A percentile compares a stretch with the other conserved stretches of the same genome.
phyloP scores from a whole-genome alignment of 495 filamentous ascomycete species.

The Hypomontagnella monticulosa region DNA sequence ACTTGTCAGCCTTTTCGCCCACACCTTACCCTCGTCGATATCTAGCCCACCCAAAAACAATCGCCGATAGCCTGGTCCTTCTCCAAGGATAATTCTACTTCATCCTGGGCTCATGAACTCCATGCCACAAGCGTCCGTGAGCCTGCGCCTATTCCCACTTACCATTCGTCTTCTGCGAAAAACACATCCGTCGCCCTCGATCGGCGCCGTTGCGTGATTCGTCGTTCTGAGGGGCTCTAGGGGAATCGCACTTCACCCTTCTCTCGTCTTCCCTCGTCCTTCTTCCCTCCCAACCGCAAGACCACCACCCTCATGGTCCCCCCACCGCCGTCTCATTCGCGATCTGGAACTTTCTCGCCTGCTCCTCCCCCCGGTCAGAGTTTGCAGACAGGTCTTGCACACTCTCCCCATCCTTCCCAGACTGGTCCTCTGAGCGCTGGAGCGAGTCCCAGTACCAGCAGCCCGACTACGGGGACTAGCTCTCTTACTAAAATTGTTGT shows the following conservation, averaged over 20 bases:
- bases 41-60: constrained; percentile 11
- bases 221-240: constrained; percentile 40
- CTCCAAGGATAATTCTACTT: constrained; percentile 3
- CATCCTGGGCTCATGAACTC: constrained; percentile 43
- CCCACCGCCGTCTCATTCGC: constrained; percentile 47
- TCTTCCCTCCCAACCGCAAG: constrained; percentile 35
- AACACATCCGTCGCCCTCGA: constrained; percentile 21
- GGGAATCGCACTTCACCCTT: constrained; percentile 41
- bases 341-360: constrained; percentile 65
- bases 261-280: constrained; percentile 33
- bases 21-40: constrained; percentile 4
- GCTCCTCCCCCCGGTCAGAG: constrained; percentile 57
- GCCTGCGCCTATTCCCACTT: constrained; percentile 28
- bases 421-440: constrained; percentile 62
- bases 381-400: constrained; percentile 57
- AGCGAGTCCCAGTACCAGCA: constrained; percentile 73
- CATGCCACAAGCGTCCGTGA: constrained; percentile 29
- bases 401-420: constrained; percentile 64
- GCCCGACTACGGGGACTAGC: constrained; percentile 68
- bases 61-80: constrained; percentile 9
- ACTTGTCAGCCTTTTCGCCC: constrained; percentile 13
- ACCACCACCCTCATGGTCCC: constrained; percentile 51
- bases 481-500: constrained; percentile 85
- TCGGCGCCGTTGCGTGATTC: constrained; percentile 31
- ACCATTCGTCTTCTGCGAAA: constrained; percentile 10